These are phyloP conservation scores for Emmonsiellopsis sp. DNA, from an alignment of 2,329 filamentous ascomycete species.

Conservation along the genomic window DNA sequence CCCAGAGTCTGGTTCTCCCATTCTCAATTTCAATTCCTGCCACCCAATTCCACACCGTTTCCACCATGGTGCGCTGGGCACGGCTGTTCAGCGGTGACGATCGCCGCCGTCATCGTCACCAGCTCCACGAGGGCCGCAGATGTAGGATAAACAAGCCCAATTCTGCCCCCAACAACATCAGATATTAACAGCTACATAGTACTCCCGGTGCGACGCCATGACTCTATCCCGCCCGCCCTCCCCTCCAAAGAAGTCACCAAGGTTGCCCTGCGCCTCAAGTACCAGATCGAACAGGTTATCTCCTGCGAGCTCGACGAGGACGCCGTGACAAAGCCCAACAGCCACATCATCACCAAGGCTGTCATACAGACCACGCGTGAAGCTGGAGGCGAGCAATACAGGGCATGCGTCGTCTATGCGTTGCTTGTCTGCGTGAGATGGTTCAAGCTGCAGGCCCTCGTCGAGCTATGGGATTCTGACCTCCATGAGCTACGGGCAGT, in stretches of 20 bases:
- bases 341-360: constrained; percentile 67
- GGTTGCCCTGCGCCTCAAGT: constrained; percentile 78
- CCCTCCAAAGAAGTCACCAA: constrained; percentile 76
- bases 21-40: neutral
- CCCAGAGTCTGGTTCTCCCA: neutral
- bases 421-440: constrained; percentile 64
- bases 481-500: constrained; percentile 68
- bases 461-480: constrained; percentile 88
- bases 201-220: constrained; percentile 31
- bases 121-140: constrained; percentile 30
- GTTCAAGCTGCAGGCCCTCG: constrained; percentile 68
- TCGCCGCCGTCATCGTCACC: constrained; percentile 20
- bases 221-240: constrained; percentile 51
- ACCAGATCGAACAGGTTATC: constrained; percentile 79
- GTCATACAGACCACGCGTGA: constrained; percentile 74
- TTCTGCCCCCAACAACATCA: neutral
- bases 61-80: constrained; percentile 30
- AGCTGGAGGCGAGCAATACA: constrained; percentile 66
- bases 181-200: constrained; percentile 20
- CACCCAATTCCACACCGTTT: neutral
- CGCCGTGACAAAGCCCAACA: constrained; percentile 69
- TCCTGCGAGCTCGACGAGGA: constrained; percentile 79
- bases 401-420: constrained; percentile 73
- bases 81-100: constrained; percentile 22
- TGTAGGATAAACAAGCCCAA: constrained; percentile 21